Evolutionary conservation across 1,139 yeast species (phyloP).

Genomic region (Sugiyamaella pinicola): DNA sequence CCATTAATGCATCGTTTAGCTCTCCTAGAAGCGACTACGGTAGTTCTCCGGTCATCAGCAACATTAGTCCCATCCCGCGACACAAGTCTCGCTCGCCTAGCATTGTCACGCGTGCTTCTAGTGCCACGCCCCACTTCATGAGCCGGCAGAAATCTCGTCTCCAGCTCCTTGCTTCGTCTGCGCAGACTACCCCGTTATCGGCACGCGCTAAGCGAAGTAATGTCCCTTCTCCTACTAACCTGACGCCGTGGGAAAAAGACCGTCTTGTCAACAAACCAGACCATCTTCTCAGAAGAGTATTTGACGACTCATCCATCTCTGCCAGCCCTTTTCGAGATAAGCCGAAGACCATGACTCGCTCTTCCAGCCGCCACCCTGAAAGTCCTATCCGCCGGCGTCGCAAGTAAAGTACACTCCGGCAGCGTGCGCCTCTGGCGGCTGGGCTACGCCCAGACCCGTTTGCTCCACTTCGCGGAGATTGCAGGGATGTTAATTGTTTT

Average conservation of each 20-base stretch:
- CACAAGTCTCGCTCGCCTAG: slow-evolving; percentile 1
- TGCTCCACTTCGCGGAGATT: background rate
- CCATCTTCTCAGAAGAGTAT: slow-evolving; percentile 22
- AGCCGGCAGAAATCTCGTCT: slow-evolving; percentile 1
- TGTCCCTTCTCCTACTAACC: slow-evolving; percentile 7
- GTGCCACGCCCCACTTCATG: background rate
- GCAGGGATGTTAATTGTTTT: background rate
- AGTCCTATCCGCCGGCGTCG: slow-evolving; percentile 7
- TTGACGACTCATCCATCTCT: slow-evolving; percentile 15
- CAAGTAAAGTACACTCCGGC: background rate
- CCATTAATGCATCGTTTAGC: background rate
- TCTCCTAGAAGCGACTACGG: background rate
- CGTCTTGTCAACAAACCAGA: slow-evolving; percentile 26
- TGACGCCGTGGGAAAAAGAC: slow-evolving; percentile 37
- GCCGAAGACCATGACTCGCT: background rate
- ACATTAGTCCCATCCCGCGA: background rate
- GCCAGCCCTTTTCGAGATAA: slow-evolving; percentile 21
- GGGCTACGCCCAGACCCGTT: no score
- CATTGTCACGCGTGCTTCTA: background rate
- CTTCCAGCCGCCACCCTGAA: slow-evolving; percentile 3
- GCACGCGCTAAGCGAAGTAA: background rate
- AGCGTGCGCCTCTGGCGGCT: no score
- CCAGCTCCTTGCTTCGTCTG: background rate
- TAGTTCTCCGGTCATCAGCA: slow-evolving; percentile 10
- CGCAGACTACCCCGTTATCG: background rate